Evolutionary conservation across 2,329 filamentous ascomycete species (phyloP), one percentile per base, ranked within the genome.

Genomic region (Aureobasidium sp.): DNA sequence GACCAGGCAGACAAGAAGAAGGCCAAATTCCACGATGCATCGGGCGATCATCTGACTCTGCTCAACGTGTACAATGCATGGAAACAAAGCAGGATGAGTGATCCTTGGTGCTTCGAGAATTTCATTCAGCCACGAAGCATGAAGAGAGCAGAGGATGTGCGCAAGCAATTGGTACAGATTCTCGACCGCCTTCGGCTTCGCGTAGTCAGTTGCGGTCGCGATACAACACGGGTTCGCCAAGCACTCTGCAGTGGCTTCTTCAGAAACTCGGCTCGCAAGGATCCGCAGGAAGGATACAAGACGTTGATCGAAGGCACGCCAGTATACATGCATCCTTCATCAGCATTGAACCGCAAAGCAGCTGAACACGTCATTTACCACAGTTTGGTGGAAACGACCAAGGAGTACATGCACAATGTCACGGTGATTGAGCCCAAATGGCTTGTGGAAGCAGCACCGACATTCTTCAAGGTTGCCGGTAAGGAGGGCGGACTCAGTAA

Each of bases 61-160:
- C 84, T 99, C 47, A 99, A 99, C 69, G 92, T 99, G 0, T 99
- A 96, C 79, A 96, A 97, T 70, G 87, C 84, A n/a, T 99, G 94
- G 94, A 96, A 96, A 74, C 82, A 87, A 48, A 88, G 86, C 65
- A 87, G 87, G 7, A 96, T 85, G 76, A 89, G 86, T 55, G 90
- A 86, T 62, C 87, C 92, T 0, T 99, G 94, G 94, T 97, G 94
- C 72, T 93, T 91, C 68, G 95, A 99, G 71, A 97, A 99, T 75
- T 99, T 96, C 73, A 94, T 99, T 72, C 92, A 97, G 72, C 91
- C 91, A 5, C 85, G 92, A 1, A 87, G 87, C 37, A 96, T 99
- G 84, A 84, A 86, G 63, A 87, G 93, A 12, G 92, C 91, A 11
- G 90, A 93, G 73, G 94, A 99, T 72, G 91, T 99, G 0, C 86